Conservation (phyloP, 2,329 filamentous ascomycete species). For the Aspergillus sp. region DNA sequence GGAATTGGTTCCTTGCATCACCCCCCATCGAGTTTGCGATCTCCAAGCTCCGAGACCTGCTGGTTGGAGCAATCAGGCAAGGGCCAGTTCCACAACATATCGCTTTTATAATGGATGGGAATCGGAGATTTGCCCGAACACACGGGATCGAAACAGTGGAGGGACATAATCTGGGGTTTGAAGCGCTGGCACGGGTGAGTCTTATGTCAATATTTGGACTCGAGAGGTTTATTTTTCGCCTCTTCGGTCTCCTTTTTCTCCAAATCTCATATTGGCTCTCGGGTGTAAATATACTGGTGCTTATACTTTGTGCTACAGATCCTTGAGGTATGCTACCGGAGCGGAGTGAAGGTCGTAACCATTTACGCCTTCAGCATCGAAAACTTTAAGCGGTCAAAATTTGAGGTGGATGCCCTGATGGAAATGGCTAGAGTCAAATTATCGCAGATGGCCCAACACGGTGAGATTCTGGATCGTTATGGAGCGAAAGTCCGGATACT, state of each 20-base stretch:
- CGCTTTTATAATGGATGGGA: constrained; percentile 99
- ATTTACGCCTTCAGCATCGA: constrained; percentile 99
- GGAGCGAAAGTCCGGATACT: constrained; percentile 83
- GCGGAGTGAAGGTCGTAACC: constrained; percentile 92
- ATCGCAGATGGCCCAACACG: constrained; percentile 86
- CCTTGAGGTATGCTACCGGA: constrained; percentile 97
- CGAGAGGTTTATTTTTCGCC: not conserved
- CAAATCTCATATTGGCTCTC: not conserved
- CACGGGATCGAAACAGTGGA: constrained; percentile 96
- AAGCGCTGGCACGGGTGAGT: constrained; percentile 81
- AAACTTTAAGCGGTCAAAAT: constrained; percentile 96
- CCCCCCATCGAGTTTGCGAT: constrained; percentile 91
- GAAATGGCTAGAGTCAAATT: constrained; percentile 96
- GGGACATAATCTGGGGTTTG: constrained; percentile 92
- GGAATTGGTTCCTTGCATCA: constrained; percentile 79
- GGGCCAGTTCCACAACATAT: constrained; percentile 92
- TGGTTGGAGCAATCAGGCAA: constrained; percentile 86
- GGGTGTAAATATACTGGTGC: constrained; percentile 3
- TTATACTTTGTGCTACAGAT: constrained; percentile 54
- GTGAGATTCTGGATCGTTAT: constrained; percentile 88
- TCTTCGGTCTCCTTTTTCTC: not conserved
- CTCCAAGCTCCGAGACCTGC: constrained; percentile 72
- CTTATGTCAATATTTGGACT: not conserved
- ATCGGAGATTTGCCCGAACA: constrained; percentile 83
- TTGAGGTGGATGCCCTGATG: constrained; percentile 96